Conservation (phyloP, 305 asterid species). For the Caryopteris hybrid region DNA sequence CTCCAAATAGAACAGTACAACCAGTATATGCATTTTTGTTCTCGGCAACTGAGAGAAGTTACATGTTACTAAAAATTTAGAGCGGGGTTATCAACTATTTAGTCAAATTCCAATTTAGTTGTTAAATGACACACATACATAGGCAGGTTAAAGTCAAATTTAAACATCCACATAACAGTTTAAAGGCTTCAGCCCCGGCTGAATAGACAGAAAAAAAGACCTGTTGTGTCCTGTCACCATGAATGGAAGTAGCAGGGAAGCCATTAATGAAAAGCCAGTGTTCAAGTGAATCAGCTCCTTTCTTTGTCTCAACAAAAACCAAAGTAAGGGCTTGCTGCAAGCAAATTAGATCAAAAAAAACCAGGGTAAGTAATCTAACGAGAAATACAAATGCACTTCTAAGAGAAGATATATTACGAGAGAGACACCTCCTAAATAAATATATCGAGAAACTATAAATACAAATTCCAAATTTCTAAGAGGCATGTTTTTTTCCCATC, state of each 20-base stretch:
- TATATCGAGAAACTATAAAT: background rate
- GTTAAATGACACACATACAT: background rate
- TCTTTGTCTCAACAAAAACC: slow-evolving; percentile 88
- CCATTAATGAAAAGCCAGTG: slow-evolving; percentile 64
- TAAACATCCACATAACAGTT: slow-evolving; percentile 7
- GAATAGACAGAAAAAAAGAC: slow-evolving; percentile 26
- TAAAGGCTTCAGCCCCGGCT: background rate
- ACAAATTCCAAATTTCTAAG: background rate
- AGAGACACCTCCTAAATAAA: background rate
- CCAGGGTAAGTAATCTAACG: background rate
- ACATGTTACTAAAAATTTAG: background rate
- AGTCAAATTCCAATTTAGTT: background rate
- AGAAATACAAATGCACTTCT: background rate
- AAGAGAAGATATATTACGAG: background rate
- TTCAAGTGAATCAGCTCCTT: slow-evolving; percentile 83
- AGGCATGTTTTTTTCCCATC: background rate
- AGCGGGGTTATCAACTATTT: background rate
- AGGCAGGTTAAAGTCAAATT: background rate
- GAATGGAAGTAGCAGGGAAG: slow-evolving; percentile 81
- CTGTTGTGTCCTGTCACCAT: slow-evolving; percentile 92
- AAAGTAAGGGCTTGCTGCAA: slow-evolving; percentile 69
- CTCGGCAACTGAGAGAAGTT: background rate
- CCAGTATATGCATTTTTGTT: background rate
- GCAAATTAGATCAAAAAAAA: slow-evolving; percentile 14
- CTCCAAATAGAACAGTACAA: background rate